Base-by-base conservation (phyloP, 2,329 filamentous ascomycete genomes). In the Colletotrichum australisinense region DNA sequence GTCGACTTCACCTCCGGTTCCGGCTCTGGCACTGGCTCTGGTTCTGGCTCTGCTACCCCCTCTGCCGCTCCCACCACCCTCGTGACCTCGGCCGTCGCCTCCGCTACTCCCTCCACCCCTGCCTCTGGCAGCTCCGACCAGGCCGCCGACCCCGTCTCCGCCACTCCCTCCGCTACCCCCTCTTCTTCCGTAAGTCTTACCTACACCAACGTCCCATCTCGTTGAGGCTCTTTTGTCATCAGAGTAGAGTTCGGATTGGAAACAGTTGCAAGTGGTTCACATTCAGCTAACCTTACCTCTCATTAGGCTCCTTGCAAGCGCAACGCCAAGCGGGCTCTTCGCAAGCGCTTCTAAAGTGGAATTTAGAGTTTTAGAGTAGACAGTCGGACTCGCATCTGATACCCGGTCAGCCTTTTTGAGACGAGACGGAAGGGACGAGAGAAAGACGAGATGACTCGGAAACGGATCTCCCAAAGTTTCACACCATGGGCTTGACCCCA, bases 1-100 rank as follows among this genome's bases (percentile, higher is more conserved):
- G 83, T 92, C 65, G 91, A 92, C 78, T 92, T 93, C 72, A 78
- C 76, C 57, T 66, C 67, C 63, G 55, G 70, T 16, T 67, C 69
- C 14, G 60, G 69, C 55, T 68, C 69, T 46, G 68, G 55, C 35
- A 55, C 71, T 49, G 71, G 63, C 46, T 53, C 73, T 19, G 63
- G 19, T 22, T 38, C 67, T 28, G 30, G 67, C 9, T 46, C 67
- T 11, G 30, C 68, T 8, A 63, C 62, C 38, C 32, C 60, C 26
- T 22, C 69, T 24, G 58, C 69, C 24, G 42, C 65, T 26, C 65
- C 72, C 53, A 73, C 66, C 67, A 69, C 74, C 59, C 63, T 70
- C 63, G 28, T 58, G 35, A 66, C 71, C 42, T 63, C 64, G 19
- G 38, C 69, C 32, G 52, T 30, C 30, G 55, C 69, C 57, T 56